These are phyloP conservation scores for Ganoderma resinaceum DNA, from an alignment of 1,284 basidiomycete genomes.

Conservation along the genomic window DNA sequence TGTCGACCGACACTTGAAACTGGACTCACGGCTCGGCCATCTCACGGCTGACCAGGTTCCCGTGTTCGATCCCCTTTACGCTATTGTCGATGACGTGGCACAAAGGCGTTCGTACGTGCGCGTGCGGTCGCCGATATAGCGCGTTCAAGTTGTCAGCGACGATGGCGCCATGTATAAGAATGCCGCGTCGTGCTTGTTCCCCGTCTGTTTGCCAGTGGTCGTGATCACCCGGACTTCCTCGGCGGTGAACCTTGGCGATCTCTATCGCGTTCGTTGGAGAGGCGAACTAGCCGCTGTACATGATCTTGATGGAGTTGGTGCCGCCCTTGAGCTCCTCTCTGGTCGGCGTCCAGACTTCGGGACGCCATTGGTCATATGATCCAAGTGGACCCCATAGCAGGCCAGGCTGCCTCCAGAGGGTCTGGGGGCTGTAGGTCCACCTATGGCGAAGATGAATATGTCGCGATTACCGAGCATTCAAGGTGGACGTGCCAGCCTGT, in stretches of 20 bases:
- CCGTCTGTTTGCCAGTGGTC: conserved; percentile 52
- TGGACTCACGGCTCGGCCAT: conserved; percentile 35
- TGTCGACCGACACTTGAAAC: too few relatives aligned
- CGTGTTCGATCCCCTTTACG: conserved; percentile 54
- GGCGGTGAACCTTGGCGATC: conserved; percentile 51
- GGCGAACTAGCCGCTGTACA: conserved; percentile 54
- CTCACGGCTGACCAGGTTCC: conserved; percentile 44
- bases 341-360: conserved; percentile 48
- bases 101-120: conserved; percentile 47
- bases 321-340: conserved; percentile 53
- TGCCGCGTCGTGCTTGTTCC: conserved; percentile 38
- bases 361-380: conserved; percentile 48
- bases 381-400: conserved; percentile 51
- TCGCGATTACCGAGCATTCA: background rate
- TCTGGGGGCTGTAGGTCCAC: conserved; percentile 50
- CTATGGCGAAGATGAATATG: conserved; percentile 20
- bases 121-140: conserved; percentile 44
- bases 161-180: background rate
- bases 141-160: background rate
- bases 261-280: conserved; percentile 54
- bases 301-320: conserved; percentile 53
- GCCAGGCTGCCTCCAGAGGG: conserved; percentile 37
- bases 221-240: conserved; percentile 56
- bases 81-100: conserved; percentile 48
- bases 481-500: conserved; percentile 45